These are phyloP conservation scores for Alisma plantagoaquatica DNA, from an alignment of 106 monocot species.

Conservation along the genomic window DNA sequence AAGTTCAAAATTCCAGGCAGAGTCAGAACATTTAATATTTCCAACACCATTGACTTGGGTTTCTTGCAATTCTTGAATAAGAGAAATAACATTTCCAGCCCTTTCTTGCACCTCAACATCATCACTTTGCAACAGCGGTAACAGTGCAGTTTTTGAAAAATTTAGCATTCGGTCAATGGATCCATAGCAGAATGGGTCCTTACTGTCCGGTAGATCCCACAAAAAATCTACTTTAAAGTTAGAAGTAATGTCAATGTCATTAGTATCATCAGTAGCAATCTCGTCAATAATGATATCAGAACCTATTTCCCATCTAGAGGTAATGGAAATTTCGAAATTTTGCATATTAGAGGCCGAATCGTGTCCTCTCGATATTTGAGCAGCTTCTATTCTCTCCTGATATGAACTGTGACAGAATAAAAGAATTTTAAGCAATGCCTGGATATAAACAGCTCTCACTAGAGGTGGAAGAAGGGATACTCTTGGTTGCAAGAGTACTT, in stretches of 20 bases:
- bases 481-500: constrained; percentile 78
- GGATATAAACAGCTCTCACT: constrained; percentile 79
- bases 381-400: constrained; percentile 21
- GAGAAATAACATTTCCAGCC: constrained; percentile 60
- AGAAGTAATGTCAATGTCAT: neutral
- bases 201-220: constrained; percentile 5
- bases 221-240: neutral
- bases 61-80: constrained; percentile 31
- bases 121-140: constrained; percentile 42
- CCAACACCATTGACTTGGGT: constrained; percentile 18
- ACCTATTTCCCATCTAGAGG: neutral
- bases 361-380: neutral
- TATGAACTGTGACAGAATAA: constrained; percentile 40
- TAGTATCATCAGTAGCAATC: constrained; percentile 12
- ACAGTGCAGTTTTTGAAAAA: constrained; percentile 47
- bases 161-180: constrained; percentile 32
- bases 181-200: constrained; percentile 22
- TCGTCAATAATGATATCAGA: constrained; percentile 4
- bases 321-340: constrained; percentile 2
- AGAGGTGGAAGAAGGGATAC: constrained; percentile 46
- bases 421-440: constrained; percentile 71
- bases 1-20: constrained; percentile 21
- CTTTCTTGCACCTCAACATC: constrained; percentile 81
- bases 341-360: neutral
- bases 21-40: constrained; percentile 10